Conservation (phyloP, 495 filamentous ascomycete genomes). For the Daldinia grandis region DNA sequence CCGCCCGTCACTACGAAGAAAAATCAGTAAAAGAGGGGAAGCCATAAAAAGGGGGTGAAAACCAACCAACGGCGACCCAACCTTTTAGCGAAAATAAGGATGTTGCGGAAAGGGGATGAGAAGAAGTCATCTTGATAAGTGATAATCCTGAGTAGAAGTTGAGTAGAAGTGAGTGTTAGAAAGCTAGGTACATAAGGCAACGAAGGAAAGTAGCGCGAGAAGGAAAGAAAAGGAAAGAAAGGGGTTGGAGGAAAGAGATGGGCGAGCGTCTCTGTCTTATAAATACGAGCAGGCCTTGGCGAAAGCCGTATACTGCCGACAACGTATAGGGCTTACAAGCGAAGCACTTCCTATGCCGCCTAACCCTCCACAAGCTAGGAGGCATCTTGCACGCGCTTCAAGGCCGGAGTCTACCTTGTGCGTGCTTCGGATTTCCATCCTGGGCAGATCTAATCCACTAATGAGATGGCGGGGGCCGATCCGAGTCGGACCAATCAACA, state of each 20-base stretch:
- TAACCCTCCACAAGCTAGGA: background rate
- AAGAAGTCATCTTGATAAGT: conserved; percentile 29
- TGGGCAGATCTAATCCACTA: background rate
- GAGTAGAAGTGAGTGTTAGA: background rate
- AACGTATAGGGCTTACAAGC: background rate
- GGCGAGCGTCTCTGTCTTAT: conserved; percentile 20
- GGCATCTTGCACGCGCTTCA: conserved; percentile 8
- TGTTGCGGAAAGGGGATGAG: conserved; percentile 44
- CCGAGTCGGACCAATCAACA: conserved; percentile 9
- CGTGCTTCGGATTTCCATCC: conserved; percentile 7
- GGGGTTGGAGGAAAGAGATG: conserved; percentile 2
- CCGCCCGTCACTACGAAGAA: conserved; percentile 61
- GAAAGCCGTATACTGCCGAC: background rate
- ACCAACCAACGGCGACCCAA: conserved; percentile 43
- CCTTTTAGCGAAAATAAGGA: conserved; percentile 40
- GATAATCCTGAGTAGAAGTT: background rate
- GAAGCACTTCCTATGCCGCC: background rate
- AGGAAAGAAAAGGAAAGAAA: conserved; percentile 19
- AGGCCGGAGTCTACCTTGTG: conserved; percentile 10
- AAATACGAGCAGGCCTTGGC: conserved; percentile 20
- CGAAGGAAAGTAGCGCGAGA: background rate
- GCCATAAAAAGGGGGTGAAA: conserved; percentile 5
- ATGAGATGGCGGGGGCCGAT: background rate
- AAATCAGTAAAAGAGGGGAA: conserved; percentile 25
- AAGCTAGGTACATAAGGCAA: background rate